phyloP scores from a whole-genome alignment of 2,329 filamentous ascomycete genomes.

The Epichloe coenophiala region DNA sequence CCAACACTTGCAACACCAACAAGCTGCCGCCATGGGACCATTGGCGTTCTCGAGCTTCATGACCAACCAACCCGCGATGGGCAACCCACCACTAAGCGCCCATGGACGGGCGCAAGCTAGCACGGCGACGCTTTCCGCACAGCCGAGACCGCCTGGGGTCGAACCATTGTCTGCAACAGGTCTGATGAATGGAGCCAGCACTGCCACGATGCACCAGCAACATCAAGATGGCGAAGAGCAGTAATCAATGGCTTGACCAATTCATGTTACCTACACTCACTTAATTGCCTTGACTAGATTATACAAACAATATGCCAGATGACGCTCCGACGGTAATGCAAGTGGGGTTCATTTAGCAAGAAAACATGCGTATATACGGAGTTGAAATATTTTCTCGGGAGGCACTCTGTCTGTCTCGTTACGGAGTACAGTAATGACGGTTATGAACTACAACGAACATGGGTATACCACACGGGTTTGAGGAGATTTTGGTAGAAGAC shows the following conservation, averaged over 20 bases:
- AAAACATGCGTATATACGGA: not conserved
- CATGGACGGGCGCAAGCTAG: constrained; percentile 17
- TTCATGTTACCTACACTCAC: not conserved
- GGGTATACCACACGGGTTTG: constrained; percentile 7
- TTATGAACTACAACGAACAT: constrained; percentile 5
- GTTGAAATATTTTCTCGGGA: not conserved
- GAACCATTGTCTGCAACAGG: constrained; percentile 1
- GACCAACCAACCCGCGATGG: constrained; percentile 14
- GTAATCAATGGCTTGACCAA: too few species aligned
- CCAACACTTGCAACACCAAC: constrained; percentile 9
- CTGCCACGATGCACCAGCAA: constrained; percentile 21
- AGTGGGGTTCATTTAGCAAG: not conserved
- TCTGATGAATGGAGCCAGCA: constrained; percentile 17
- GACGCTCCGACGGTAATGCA: not conserved
- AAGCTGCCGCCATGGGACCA: constrained; percentile 9
- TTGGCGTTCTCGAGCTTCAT: constrained; percentile 16
- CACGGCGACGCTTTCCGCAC: constrained; percentile 14
- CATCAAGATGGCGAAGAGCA: not conserved
- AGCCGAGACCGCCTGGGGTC: constrained; percentile 9
- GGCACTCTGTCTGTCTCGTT: not conserved
- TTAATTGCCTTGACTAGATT: not conserved
- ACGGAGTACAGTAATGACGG: not conserved
- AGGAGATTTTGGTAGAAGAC: not conserved
- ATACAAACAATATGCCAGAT: not conserved
- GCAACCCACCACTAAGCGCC: constrained; percentile 8